These are phyloP conservation scores for Alternaria triticina DNA, from an alignment of 2,329 filamentous ascomycete species.

Conservation along the genomic window DNA sequence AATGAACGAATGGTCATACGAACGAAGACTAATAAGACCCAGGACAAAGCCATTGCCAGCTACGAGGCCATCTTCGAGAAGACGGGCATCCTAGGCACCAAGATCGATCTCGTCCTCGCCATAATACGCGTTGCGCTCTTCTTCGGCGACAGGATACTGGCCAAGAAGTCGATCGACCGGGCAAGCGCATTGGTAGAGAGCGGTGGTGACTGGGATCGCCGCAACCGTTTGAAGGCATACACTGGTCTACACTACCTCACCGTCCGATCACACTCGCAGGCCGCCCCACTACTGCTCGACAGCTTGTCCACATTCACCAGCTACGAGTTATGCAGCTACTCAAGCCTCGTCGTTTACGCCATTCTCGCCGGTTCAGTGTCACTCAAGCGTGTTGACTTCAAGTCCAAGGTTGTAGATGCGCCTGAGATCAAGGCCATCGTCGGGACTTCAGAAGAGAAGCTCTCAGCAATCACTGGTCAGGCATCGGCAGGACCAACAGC, in stretches of 20 bases:
- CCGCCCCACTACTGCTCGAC: conserved; percentile 92
- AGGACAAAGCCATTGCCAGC: conserved; percentile 93
- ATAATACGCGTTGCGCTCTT: conserved; percentile 96
- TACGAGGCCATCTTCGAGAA: conserved; percentile 96
- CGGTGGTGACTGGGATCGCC: conserved; percentile 97
- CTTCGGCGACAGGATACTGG: conserved; percentile 89
- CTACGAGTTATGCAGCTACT: conserved; percentile 98
- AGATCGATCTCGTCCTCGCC: conserved; percentile 95
- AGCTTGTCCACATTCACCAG: conserved; percentile 98
- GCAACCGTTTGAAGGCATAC: conserved; percentile 98
- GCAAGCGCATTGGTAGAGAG: conserved; percentile 90
- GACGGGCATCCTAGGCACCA: conserved; percentile 93
- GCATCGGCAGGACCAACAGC: conserved; percentile 81
- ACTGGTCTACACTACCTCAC: conserved; percentile 93
- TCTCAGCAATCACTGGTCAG: conserved; percentile 80
- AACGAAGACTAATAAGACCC: conserved; percentile 10
- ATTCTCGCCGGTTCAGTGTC: conserved; percentile 94
- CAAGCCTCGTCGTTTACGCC: conserved; percentile 90
- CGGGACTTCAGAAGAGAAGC: conserved; percentile 85
- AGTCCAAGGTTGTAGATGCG: conserved; percentile 97
- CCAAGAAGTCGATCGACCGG: conserved; percentile 92
- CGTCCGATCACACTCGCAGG: conserved; percentile 85
- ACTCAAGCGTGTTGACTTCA: conserved; percentile 97
- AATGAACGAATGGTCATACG: neutral
- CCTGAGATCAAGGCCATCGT: conserved; percentile 98